Evolutionary conservation across 1,139 yeast genomes (phyloP), one percentile per base, ranked within the genome.

Genomic region (Debaryomycetaceae sp.): DNA sequence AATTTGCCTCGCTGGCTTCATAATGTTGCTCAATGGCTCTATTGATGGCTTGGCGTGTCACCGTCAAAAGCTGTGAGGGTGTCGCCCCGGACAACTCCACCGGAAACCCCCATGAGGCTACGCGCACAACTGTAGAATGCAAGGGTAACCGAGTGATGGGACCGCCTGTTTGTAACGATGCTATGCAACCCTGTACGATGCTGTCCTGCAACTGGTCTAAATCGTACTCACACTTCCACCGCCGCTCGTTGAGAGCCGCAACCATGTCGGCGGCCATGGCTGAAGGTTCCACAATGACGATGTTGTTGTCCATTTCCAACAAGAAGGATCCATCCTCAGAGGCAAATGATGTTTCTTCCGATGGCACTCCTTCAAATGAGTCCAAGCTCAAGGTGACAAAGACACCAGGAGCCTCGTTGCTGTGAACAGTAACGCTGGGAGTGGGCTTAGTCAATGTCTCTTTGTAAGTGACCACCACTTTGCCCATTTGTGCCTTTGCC

Each of bases 401-500:
- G 1, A 49, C 37, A 12, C 40, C 27, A 19, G 42, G 46, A 10
- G 51, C 53, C 20, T 42, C 47, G 3, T 32, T 25, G 16, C 38
- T 26, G 27, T 32, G 24, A 3, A 23, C 19, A 4, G 28, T 21
- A n/a, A 26, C 16, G 3, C n/a, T 5, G 12, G 16, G 12, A 11
- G 31, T 38, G 19, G 62, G 46, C 17, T 41, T 46, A 5, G 49
- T 40, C 6, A 83, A 51, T 0, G 93, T 75, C 53, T 91, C 98
- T 48, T 85, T 86, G 50, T 83, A 89, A 0, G 96, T 82, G 6
- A 91, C 95, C 56, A 80, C 85, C 16, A 91, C 83, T 34, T 79
- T 79, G 23, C 95, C 88, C 31, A 88, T 69, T 29, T 79, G 78
- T 0, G 84, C 83, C 36, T 79, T 78, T 2, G 95, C 96, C 50